Base-by-base conservation (phyloP, 495 filamentous ascomycete species). In the Lophium mytilinum region DNA sequence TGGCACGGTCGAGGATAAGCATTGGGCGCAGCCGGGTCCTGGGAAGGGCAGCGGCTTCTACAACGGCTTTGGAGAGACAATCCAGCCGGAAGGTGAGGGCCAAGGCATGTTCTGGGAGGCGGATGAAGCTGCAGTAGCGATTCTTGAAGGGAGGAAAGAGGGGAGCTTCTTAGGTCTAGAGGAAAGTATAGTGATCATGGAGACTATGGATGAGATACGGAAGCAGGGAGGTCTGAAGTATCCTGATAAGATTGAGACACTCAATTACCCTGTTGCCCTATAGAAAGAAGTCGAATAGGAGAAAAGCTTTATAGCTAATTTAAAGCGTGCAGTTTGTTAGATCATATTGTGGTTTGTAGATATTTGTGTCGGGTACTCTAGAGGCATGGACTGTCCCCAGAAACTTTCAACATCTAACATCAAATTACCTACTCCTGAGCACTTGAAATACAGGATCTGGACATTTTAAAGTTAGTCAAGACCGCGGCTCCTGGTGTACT, bases 61-160 rank as follows among this genome's bases (percentile, higher is more conserved):
- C 37, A 64, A 64, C 36, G 61, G 61, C 0, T 64, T 64, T 30
- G 61, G 68, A 39, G 75, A 60, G 14, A 47, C 36, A 15, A 40
- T 39, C 14, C 52, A 64, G 11, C 30, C 52, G 15, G 61, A 60
- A 46, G 61, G 61, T n/a, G 61, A 60, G n/a, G 89, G 87, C 18
- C 83, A 88, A 61, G 92, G 90, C 19, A 95, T 95, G 89, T 92
- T 88, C 73, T 96, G 88, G 88, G 90, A 96, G 70, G 93, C 92
- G 15, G 92, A 96, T 76, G 90, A 92, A 75, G 86, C 81, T 55
- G 90, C 86, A 40, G 77, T 86, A 19, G 94, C 88, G 65, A 66
- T 96, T 56, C 78, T 87, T 41, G 90, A 96, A 74, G 89, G 90
- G 30, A 85, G 83, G 74, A 69, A 81, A 62, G 84, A 96, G 75